A percentile compares a stretch with the other conserved stretches of the same genome.
Conservation (phyloP, 2,329 filamentous ascomycete species). For the Penicillium sp. region DNA sequence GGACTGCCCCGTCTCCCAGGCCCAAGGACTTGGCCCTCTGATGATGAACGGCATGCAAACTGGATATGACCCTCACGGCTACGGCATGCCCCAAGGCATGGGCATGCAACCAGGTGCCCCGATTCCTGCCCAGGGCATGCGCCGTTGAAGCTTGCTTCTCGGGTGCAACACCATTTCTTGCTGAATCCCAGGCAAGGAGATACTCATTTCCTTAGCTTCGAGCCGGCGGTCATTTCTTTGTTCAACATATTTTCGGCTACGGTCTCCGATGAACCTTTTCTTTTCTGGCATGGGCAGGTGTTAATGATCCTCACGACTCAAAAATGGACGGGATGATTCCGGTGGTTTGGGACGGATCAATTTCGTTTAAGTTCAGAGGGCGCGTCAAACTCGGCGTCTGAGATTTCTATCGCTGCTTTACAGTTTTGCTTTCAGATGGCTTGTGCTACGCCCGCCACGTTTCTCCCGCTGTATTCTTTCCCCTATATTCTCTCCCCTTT, state of each 20-base stretch:
- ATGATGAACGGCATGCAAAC: slow-evolving; percentile 40
- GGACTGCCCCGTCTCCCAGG: slow-evolving; percentile 87
- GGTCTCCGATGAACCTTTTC: slow-evolving; percentile 17
- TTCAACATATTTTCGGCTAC: slow-evolving; percentile 19
- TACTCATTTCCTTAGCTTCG: slow-evolving; percentile 15
- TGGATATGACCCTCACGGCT: slow-evolving; percentile 41
- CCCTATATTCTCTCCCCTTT: neutral
- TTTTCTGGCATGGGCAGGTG: slow-evolving; percentile 36
- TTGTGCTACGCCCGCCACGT: slow-evolving; percentile 14
- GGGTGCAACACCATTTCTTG: slow-evolving; percentile 10
- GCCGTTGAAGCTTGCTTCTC: slow-evolving; percentile 20
- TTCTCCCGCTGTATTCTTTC: slow-evolving; percentile 16
- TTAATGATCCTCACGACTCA: slow-evolving; percentile 38
- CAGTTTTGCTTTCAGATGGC: slow-evolving; percentile 21
- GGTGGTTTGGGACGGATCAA: slow-evolving; percentile 24
- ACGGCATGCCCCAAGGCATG: slow-evolving; percentile 41
- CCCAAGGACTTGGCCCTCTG: slow-evolving; percentile 61
- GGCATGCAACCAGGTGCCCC: slow-evolving; percentile 37
- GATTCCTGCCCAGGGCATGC: slow-evolving; percentile 36
- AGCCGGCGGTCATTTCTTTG: slow-evolving; percentile 16
- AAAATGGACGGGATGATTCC: slow-evolving; percentile 34
- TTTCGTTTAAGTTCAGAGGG: slow-evolving; percentile 26
- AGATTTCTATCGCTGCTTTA: slow-evolving; percentile 24
- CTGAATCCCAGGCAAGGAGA: slow-evolving; percentile 6
- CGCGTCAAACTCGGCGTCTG: slow-evolving; percentile 30